Base-by-base conservation (phyloP, 2,329 filamentous ascomycete species). In the Hymenoscyphus occultus region DNA sequence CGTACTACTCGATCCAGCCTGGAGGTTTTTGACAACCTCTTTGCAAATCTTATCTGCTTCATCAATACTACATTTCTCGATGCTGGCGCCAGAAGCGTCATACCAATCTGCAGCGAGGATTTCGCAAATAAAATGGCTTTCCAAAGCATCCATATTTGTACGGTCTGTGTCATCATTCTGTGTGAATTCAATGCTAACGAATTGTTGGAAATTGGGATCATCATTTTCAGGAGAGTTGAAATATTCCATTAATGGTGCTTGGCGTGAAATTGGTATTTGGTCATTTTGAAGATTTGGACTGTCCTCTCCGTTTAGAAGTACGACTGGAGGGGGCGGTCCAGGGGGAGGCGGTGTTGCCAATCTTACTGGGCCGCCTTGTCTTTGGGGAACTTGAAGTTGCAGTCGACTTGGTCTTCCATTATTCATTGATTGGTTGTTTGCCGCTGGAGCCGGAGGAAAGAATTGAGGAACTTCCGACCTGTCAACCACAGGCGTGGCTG, bases 311-410 rank as follows among this genome's bases (percentile, higher is more conserved):
- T 84, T 86, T 28, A 86, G 79, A 7, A 85, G 78, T 10, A 82
- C 80, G 0, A 72, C 63, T 6, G 70, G 67, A 45, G 68, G 66
- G 28, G 64, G 65, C 16, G 69, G 63, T 60, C 84, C 83, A 1
- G 60, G 60, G n/a, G 22, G 59, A 7, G 81, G 81, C 40, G 83
- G 83, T 9, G 87, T 90, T 31, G 87, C 86, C 14, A 90, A 78
- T 64, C 86, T 80, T 0, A 90, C 85, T 2, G 84, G 81, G 0
- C 86, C 86, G 0, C 86, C 81, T 19, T 82, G 78, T 65, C 87
- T 82, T 69, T 86, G 81, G 7, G 87, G 87, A 0, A 90, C 87
- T 70, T 89, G 86, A 0, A 90, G 77, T 22, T 84, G 86, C 28
- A 62, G 54, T 22, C 84, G 78, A 62, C 81, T 81, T 22, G 83